A percentile compares a stretch with the other conserved stretches of the same genome.
phyloP scores from a whole-genome alignment of 768 basidiomycete genomes.

The Sporobolomyces pararoseus region DNA sequence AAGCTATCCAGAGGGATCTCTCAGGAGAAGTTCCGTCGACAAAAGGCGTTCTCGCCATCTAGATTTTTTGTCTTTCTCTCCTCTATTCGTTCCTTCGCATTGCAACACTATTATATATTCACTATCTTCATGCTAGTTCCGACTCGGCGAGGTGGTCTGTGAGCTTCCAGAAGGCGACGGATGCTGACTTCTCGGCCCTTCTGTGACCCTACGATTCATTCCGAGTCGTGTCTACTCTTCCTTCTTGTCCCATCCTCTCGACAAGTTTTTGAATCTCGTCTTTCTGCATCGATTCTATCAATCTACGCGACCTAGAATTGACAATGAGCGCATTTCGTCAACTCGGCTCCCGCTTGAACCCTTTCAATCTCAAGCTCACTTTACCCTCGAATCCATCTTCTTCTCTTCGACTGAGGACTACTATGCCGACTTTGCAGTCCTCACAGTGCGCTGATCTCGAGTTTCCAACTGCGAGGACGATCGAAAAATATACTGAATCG shows the following conservation, averaged over 20 bases:
- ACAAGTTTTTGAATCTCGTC: neutral
- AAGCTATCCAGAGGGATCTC: slow-evolving; percentile 88
- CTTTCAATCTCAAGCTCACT: neutral
- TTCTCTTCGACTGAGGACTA: no score
- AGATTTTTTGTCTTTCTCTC: neutral
- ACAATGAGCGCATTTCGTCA: slow-evolving; percentile 1
- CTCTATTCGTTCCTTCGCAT: no score
- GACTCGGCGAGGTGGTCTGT: neutral
- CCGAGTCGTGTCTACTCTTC: no score
- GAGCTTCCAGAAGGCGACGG: neutral
- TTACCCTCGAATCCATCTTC: neutral
- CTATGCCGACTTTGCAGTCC: no score
- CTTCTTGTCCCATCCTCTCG: neutral
- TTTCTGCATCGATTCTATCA: neutral
- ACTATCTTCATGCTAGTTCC: no score
- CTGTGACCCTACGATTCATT: no score
- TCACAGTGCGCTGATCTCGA: no score
- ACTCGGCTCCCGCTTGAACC: slow-evolving; percentile 3
- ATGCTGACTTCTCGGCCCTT: neutral
- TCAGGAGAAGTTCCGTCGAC: slow-evolving; percentile 90
- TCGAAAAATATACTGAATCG: no score
- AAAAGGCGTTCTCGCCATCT: slow-evolving; percentile 74
- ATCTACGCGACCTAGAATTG: no score
- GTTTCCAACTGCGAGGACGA: no score
- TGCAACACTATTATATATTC: no score